Base-by-base conservation (phyloP, 1,284 basidiomycete species). In the Trichosporon sp. region DNA sequence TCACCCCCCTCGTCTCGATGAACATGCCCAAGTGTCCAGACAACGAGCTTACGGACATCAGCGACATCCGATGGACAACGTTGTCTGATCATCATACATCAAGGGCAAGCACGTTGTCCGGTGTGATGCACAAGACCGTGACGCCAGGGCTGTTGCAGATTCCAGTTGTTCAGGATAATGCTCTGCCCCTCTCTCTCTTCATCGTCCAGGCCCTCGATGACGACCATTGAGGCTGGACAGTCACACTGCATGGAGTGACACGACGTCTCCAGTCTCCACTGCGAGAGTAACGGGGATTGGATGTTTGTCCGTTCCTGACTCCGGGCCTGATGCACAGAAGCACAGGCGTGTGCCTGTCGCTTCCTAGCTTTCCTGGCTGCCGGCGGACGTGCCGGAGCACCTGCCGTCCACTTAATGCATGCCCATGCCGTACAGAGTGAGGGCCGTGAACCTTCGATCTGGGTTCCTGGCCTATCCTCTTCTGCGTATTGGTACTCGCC, bases 321-420 rank as follows among this genome's bases (percentile, higher is more conserved):
- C 51, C 51, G n/a, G 51, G 51, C 51, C 51, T 54, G 51, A 54
- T 54, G 51, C 51, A 26, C 51, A 54, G 51, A 54, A 21, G 51
- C 51, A 54, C 51, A 54, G 51, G n/a, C 51, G 8, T 16, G 51
- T 54, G 51, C 51, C 51, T 54, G 51, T 21, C 51, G 21, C 43
- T 46, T n/a, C 43, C 43, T 46, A 14, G 10, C 43, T 46, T 46
- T n/a, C 43, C 43, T 46, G 43, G 10, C 43, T 46, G 43, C 43
- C 43, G 14, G 16, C 43, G 14, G 43, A 4, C 4, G 16, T 46
- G 43, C 43, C 43, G 43, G 43, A 46, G 43, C 40, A 16, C 40
- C 14, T 43, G 40, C 40, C 40, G 40, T 16, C 40, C 4, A 3
- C 14, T n/a, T 1, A 12, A 40, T 40, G 38, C 38, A 40, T 40